A percentile compares a stretch with the other conserved stretches of the same genome.
Conservation (phyloP, 2,329 filamentous ascomycete species). For the Celoporthe dispersa region DNA sequence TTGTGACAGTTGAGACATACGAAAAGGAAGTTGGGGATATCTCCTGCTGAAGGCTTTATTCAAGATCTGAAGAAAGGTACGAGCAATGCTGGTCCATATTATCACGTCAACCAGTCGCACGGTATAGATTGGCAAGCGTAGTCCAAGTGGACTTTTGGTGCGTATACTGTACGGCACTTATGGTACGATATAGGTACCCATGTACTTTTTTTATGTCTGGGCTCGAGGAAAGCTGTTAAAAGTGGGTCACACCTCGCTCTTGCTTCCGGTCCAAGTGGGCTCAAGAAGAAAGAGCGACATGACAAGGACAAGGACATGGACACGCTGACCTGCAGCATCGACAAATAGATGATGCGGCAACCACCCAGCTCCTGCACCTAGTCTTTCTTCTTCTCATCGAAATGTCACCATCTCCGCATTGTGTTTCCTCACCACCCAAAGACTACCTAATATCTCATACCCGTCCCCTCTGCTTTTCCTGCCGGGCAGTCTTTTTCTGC, state of each 20-base stretch:
- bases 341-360: constrained; percentile 4
- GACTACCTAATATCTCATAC: neutral
- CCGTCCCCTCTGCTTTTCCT: neutral
- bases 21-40: neutral
- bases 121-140: neutral
- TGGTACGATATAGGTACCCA: constrained; percentile 8
- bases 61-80: neutral
- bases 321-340: constrained; percentile 6
- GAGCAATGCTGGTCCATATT: neutral
- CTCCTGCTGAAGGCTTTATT: neutral
- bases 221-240: neutral
- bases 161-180: constrained; percentile 2
- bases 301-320: neutral
- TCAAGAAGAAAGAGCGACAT: constrained; percentile 2
- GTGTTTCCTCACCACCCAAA: neutral
- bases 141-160: constrained; percentile 1
- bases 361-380: constrained; percentile 3
- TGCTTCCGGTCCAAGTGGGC: constrained; percentile 9
- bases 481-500: neutral
- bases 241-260: neutral
- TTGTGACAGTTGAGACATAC: neutral
- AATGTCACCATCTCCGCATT: neutral
- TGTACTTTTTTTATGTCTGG: neutral
- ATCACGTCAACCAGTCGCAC: neutral
- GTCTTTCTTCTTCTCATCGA: neutral